A percentile compares a stretch with the other conserved stretches of the same genome.
Evolutionary conservation across 179 eudicot species (phyloP).

Genomic region (Gypsophila paniculata): DNA sequence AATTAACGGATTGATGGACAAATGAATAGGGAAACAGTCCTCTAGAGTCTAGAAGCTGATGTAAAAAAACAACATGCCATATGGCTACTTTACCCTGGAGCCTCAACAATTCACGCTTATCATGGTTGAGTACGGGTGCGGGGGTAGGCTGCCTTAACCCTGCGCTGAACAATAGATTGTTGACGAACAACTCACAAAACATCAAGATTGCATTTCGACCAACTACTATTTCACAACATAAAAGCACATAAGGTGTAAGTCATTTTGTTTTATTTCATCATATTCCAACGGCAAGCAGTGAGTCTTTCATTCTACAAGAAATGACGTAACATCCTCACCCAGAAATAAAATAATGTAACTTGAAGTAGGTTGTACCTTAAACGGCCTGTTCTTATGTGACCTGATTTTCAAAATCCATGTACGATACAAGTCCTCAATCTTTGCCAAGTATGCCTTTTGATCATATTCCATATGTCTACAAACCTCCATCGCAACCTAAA

Average conservation of each 20-base stretch:
- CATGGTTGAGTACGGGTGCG: no score
- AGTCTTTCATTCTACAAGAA: neutral
- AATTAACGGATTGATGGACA: no score
- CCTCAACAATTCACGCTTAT: no score
- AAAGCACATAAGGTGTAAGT: neutral
- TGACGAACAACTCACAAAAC: no score
- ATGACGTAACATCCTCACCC: neutral
- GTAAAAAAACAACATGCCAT: no score
- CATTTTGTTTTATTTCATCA: neutral
- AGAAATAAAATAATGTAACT: neutral
- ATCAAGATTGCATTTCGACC: neutral
- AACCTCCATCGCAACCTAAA: constrained; percentile 67
- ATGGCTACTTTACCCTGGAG: no score
- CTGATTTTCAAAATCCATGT: constrained; percentile 63
- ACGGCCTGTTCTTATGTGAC: constrained; percentile 35
- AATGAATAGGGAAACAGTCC: no score
- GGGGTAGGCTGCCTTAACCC: no score
- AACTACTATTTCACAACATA: neutral
- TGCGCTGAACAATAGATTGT: no score
- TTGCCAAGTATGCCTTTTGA: constrained; percentile 25
- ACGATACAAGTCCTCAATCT: constrained; percentile 39
- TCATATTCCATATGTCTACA: constrained; percentile 38
- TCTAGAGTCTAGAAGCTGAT: no score
- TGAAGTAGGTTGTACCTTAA: constrained; percentile 39
- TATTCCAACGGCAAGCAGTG: neutral